Percentiles rank a stretch among this genome's conserved stretches.
phyloP scores from a whole-genome alignment of 2,329 filamentous ascomycete species.

The Exophiala xenobiotica region DNA sequence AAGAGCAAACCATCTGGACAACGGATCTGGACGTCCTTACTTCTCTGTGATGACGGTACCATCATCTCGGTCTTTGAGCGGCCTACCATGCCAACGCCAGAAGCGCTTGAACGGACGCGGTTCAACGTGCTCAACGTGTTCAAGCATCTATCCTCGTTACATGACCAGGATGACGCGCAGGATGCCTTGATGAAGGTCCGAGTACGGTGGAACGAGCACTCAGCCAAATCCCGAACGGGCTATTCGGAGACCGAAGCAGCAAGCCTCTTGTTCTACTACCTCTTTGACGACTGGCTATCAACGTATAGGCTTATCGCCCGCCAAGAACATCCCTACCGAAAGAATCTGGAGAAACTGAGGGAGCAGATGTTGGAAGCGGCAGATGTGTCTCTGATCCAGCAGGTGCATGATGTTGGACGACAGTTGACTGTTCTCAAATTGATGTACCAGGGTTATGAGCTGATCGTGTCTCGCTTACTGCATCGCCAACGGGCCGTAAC shows the following conservation, averaged over 20 bases:
- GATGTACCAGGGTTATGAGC: conserved; percentile 61
- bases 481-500: conserved; percentile 44
- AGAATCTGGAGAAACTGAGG: conserved; percentile 52
- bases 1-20: conserved; percentile 16
- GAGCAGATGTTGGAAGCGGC: conserved; percentile 56
- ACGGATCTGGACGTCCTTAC: conserved; percentile 60
- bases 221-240: conserved; percentile 1
- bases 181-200: conserved; percentile 52
- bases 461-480: conserved; percentile 62
- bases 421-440: conserved; percentile 61
- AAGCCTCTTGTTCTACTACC: conserved; percentile 64
- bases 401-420: conserved; percentile 60
- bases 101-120: conserved; percentile 46
- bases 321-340: conserved; percentile 53
- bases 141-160: conserved; percentile 57
- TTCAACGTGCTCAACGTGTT: conserved; percentile 63
- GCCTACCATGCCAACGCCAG: conserved; percentile 46
- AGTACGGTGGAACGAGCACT: conserved; percentile 39
- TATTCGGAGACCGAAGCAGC: conserved; percentile 50
- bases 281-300: conserved; percentile 67
- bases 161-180: conserved; percentile 47
- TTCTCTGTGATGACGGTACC: conserved; percentile 35
- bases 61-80: conserved; percentile 48
- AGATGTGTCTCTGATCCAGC: conserved; percentile 45
- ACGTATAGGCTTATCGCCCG: conserved; percentile 61